phyloP scores from a whole-genome alignment of 306 rosid species.

The Vicia sativa region DNA sequence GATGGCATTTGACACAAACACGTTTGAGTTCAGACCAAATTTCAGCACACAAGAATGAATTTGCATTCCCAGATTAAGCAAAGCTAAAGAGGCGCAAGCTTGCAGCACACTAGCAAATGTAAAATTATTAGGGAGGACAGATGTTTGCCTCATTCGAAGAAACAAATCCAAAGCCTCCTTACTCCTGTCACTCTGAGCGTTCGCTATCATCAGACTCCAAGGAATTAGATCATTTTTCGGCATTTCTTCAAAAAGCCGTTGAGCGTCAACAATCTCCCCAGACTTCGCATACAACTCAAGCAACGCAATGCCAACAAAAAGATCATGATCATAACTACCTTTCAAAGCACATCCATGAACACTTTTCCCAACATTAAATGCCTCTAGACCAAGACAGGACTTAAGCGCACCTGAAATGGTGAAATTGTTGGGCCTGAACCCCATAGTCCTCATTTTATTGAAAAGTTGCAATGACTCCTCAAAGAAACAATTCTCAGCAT shows the following conservation, averaged over 20 bases:
- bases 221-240: conserved; percentile 16
- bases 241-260: conserved; percentile 18
- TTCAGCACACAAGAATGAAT: conserved; percentile 21
- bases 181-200: conserved; percentile 12
- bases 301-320: conserved; percentile 16
- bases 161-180: conserved; percentile 7
- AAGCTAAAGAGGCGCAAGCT: conserved; percentile 13
- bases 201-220: conserved; percentile 15
- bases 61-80: neutral
- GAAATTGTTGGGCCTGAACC: conserved; percentile 9
- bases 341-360: conserved; percentile 20
- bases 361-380: conserved; percentile 3
- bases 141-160: conserved; percentile 18
- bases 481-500: conserved; percentile 13
- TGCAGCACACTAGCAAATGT: conserved; percentile 25
- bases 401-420: conserved; percentile 14
- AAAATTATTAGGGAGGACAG: conserved; percentile 18
- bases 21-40: conserved; percentile 6
- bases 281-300: conserved; percentile 11
- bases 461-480: conserved; percentile 21
- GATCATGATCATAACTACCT: conserved; percentile 8
- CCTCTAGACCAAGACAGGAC: conserved; percentile 20
- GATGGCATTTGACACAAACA: conserved; percentile 15
- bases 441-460: conserved; percentile 8
- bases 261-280: neutral